Conservation (phyloP, 495 filamentous ascomycete species). For the Lentithecium fluviatile region DNA sequence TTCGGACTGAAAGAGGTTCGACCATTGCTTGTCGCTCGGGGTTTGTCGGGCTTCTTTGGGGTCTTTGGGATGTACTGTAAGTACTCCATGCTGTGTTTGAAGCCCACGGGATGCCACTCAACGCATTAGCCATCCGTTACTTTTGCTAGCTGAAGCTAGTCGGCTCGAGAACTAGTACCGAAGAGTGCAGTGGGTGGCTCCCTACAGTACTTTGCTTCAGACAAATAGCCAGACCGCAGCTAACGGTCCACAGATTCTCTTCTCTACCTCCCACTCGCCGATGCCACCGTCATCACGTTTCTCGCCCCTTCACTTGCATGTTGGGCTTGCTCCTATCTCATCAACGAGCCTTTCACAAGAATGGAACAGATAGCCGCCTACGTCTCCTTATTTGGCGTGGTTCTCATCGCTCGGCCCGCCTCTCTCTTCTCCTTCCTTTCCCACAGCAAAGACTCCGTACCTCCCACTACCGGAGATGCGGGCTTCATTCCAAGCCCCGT, state of each 20-base stretch:
- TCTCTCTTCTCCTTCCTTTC: constrained; percentile 49
- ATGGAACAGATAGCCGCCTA: constrained; percentile 74
- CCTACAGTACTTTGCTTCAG: background rate
- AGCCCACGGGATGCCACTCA: no score
- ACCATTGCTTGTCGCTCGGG: constrained; percentile 65
- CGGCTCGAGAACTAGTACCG: background rate
- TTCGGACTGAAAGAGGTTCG: constrained; percentile 67
- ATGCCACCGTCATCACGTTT: constrained; percentile 92
- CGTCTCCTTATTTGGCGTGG: constrained; percentile 74
- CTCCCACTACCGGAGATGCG: constrained; percentile 38
- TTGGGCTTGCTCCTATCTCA: constrained; percentile 75
- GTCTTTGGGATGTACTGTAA: constrained; percentile 74
- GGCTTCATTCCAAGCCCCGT: constrained; percentile 41
- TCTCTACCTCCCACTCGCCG: constrained; percentile 81
- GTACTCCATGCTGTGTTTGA: constrained; percentile 25
- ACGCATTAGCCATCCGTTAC: no score
- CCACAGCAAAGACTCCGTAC: constrained; percentile 11
- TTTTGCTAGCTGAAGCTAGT: no score
- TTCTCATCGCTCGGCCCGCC: constrained; percentile 77
- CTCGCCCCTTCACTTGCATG: constrained; percentile 79
- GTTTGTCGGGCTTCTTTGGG: constrained; percentile 78
- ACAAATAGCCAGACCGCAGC: background rate
- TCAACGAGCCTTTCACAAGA: constrained; percentile 74
- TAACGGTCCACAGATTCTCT: constrained; percentile 61
- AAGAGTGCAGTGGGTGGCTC: background rate